Conservation (phyloP, 1,284 basidiomycete species). For the Ustilago cynodontis region DNA sequence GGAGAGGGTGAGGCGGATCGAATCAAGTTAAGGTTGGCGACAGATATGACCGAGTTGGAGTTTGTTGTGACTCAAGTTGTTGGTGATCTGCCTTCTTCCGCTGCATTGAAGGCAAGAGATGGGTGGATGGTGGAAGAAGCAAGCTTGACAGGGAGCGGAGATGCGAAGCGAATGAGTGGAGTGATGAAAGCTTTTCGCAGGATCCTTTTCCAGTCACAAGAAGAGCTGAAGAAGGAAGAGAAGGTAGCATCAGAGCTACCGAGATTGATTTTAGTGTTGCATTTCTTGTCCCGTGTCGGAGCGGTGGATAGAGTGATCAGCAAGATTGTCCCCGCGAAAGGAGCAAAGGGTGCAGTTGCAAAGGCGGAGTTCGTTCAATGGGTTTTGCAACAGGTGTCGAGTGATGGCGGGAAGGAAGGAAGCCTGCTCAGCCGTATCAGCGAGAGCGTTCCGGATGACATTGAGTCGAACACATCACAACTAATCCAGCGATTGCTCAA, state of each 20-base stretch:
- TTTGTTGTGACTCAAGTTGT: slow-evolving; percentile 75
- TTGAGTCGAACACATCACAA: not conserved
- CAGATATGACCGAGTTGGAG: slow-evolving; percentile 95
- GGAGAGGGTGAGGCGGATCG: slow-evolving; percentile 77
- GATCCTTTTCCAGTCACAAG: slow-evolving; percentile 16
- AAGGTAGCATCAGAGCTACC: not conserved
- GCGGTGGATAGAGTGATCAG: slow-evolving; percentile 8
- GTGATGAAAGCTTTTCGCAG: slow-evolving; percentile 23
- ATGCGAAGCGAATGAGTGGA: not conserved
- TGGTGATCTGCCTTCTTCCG: not conserved
- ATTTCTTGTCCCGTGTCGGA: slow-evolving; percentile 12
- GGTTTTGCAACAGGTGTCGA: not conserved
- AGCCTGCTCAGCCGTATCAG: not conserved
- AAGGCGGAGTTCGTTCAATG: slow-evolving; percentile 8
- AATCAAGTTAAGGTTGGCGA: slow-evolving; percentile 89
- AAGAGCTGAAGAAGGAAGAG: slow-evolving; percentile 13
- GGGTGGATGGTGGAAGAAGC: not conserved
- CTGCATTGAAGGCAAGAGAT: not conserved
- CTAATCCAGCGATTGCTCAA: not conserved
- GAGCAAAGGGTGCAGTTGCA: not conserved
- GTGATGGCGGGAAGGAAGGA: not conserved
- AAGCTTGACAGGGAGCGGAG: not conserved
- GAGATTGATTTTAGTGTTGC: slow-evolving; percentile 8
- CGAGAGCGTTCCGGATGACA: not conserved
- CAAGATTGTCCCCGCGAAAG: not conserved